Evolutionary conservation across 768 basidiomycete species (phyloP).

Genomic region (Exidia glandulosa): DNA sequence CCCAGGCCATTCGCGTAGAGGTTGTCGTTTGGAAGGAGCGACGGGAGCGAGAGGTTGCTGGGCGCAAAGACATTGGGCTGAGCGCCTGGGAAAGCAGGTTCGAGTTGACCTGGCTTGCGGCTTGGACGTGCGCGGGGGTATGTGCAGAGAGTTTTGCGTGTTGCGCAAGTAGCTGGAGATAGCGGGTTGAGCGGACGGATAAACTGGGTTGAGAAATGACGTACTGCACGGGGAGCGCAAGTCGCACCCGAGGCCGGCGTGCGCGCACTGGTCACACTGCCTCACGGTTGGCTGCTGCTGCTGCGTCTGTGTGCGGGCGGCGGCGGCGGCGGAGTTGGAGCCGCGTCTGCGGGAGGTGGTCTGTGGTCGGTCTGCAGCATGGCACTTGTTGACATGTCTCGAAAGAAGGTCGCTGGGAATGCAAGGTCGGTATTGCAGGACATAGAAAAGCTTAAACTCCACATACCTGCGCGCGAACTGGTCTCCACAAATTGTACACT

Average conservation of each 20-base stretch:
- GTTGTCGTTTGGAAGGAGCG: background rate
- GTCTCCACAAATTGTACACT: constrained; percentile 79
- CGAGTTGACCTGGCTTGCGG: background rate
- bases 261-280: constrained; percentile 79
- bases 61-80: background rate
- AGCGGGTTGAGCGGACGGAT: background rate
- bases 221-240: constrained; percentile 8
- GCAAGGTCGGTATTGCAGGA: background rate
- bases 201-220: background rate
- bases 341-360: constrained; percentile 19
- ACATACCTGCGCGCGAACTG: constrained; percentile 75
- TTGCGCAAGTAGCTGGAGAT: background rate
- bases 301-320: constrained; percentile 55
- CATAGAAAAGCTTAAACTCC: background rate
- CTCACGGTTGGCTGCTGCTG: constrained; percentile 15
- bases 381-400: constrained; percentile 80
- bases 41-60: background rate
- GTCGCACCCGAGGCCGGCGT: constrained; percentile 36
- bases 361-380: constrained; percentile 56
- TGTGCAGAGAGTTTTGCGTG: constrained; percentile 3
- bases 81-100: background rate
- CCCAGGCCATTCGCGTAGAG: too few species aligned
- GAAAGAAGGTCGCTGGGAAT: constrained; percentile 65
- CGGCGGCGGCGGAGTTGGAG: constrained; percentile 54
- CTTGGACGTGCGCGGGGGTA: constrained; percentile 1